Evolutionary conservation across 1,139 yeast species (phyloP), one percentile per base, ranked within the genome.

Genomic region (Lodderomyces beijingensis): DNA sequence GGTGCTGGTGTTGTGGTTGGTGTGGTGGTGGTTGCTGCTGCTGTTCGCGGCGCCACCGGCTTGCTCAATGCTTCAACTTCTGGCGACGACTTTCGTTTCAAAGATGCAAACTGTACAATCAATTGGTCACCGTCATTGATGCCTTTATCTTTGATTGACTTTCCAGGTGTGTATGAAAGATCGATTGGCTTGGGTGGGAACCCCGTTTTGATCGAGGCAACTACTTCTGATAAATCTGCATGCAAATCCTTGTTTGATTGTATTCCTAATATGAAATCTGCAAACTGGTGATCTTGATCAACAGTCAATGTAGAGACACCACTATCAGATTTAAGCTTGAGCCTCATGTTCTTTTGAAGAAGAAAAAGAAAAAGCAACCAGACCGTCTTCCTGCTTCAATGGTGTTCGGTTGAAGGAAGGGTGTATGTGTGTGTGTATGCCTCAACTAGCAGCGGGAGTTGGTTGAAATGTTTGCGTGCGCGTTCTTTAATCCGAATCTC

Each of bases 41-140:
- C 28, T n/a, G 4, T 17, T 10, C 4, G 23, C 9, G n/a, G n/a
- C n/a, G n/a, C n/a, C n/a, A n/a, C n/a, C n/a, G n/a, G n/a, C 21
- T 19, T 7, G 10, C 35, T 29, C 6, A 7, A 7, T 14, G 10
- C 25, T 9, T 19, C 18, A 19, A 28, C 15, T 3, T 24, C 28
- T 8, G 39, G 24, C 2, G 31, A 18, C 7, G 19, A 27, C 28
- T 29, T 30, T 21, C 36, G 27, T 34, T 42, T 35, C 15, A 27
- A 23, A 15, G 34, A 22, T 14, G 34, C 27, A 34, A 45, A 42
- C 31, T 64, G 70, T 4, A 74, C 50, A 0, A 65, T 51, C 11
- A 79, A 46, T 45, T 74, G 80, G 37, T 81, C 88, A 2, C 87
- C 87, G 37, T 69, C 62, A 26, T 63, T 54, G 10, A 80, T 59